Base-by-base conservation (phyloP, 2,329 filamentous ascomycete species). In the Xylaria hypoxylon region DNA sequence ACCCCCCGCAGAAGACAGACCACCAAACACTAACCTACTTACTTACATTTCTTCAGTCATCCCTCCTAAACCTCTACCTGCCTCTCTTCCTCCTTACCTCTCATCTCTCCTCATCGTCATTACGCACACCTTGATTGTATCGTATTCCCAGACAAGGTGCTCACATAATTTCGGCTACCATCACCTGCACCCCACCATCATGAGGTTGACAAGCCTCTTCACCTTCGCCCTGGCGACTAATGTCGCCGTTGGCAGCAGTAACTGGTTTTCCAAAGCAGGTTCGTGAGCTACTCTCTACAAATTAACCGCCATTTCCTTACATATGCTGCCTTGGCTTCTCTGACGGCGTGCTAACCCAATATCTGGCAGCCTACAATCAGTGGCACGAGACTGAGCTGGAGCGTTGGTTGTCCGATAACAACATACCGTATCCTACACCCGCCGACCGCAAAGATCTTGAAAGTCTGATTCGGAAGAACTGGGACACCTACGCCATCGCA, bases 351-450 rank as follows among this genome's bases (percentile, higher is more conserved):
- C 72, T 79, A 68, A 79, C 67, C 69, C 60, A 48, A 62, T 67
- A 70, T 77, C 67, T 69, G 72, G 55, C 76, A 97, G 95, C 91
- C 17, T 98, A 98, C 86, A 97, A 98, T 83, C 97, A 96, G 80
- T 99, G 96, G 96, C 95, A 98, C 76, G 91, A 98, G 84, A 97
- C 93, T 24, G 96, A 99, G 85, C 89, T 99, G 33, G 95, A 99
- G 83, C 89, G 94, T 76, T 99, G 96, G 96, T 89, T 99, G 56
- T 92, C 92, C 33, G 96, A 99, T 78, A 87, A 98, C 82, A 89
- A 94, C 78, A 86, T 99, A 64, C 93, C 95, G 10, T 94, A 97
- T 79, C 94, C 96, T n/a, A 90, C 89, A 11, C 89, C 94, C 11
- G 89, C 95, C 55, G 94, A 97, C 80, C 93, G 96, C 76, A 97